phyloP scores from a whole-genome alignment of 768 basidiomycete species.

The Gymnopilus dilepis region DNA sequence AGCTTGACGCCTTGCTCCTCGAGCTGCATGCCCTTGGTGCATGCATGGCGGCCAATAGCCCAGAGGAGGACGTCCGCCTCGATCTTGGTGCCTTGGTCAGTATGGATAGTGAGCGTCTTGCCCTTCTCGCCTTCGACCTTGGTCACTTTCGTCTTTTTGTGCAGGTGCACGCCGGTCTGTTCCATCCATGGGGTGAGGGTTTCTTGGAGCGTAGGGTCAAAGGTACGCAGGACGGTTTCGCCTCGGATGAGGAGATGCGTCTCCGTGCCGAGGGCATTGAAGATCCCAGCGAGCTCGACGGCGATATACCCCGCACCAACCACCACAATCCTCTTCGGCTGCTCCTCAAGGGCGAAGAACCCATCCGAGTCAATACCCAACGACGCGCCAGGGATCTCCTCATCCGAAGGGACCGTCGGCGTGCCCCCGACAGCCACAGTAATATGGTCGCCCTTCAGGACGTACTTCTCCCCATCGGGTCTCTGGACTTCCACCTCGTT shows the following conservation, averaged over 20 bases:
- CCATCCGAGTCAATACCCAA: conserved; percentile 94
- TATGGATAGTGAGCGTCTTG: conserved; percentile 74
- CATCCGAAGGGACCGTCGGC: conserved; percentile 79
- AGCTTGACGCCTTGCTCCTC: conserved; percentile 78
- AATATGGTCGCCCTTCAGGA: conserved; percentile 76
- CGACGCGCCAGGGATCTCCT: conserved; percentile 86
- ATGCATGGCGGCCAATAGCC: conserved; percentile 91
- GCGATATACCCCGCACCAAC: conserved; percentile 99
- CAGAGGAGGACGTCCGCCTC: conserved; percentile 90
- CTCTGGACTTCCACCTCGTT: conserved; percentile 75
- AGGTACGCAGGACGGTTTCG: conserved; percentile 89
- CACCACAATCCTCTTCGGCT: conserved; percentile 92
- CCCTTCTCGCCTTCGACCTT: conserved; percentile 80
- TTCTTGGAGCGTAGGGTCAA: conserved; percentile 88
- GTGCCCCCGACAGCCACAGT: conserved; percentile 87
- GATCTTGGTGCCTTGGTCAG: conserved; percentile 74
- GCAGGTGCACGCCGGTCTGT: conserved; percentile 89
- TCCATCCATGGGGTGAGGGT: conserved; percentile 90
- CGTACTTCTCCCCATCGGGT: conserved; percentile 72
- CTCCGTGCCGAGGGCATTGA: conserved; percentile 89
- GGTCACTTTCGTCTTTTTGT: conserved; percentile 75
- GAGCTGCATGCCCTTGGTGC: conserved; percentile 79
- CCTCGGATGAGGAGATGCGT: conserved; percentile 91
- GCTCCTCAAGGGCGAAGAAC: conserved; percentile 90
- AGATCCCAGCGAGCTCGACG: conserved; percentile 93